A percentile compares a stretch with the other conserved stretches of the same genome.
Evolutionary conservation across 192 early-diverging fungal species (phyloP).

Genomic region (Backusella psychrophila): DNA sequence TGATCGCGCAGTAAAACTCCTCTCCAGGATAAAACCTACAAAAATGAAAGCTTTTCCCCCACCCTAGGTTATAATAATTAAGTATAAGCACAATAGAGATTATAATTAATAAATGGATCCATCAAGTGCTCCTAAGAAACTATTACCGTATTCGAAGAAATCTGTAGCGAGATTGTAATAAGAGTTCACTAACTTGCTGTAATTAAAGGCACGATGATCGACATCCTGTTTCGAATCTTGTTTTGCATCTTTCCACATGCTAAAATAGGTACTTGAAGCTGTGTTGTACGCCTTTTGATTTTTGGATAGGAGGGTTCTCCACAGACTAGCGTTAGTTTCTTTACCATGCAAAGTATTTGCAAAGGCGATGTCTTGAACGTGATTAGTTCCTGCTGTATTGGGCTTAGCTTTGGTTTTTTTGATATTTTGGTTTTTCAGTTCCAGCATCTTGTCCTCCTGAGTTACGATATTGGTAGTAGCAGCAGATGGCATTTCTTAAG

Average conservation of each 20-base stretch:
- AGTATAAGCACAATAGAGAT: neutral
- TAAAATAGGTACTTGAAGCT: slow-evolving; percentile 66
- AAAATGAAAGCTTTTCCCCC: slow-evolving; percentile 93
- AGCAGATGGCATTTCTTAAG: neutral
- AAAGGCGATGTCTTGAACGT: slow-evolving; percentile 48
- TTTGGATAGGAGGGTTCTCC: slow-evolving; percentile 54
- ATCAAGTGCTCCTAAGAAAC: neutral
- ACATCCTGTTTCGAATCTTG: slow-evolving; percentile 56
- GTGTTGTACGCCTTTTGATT: slow-evolving; percentile 60
- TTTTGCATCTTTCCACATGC: slow-evolving; percentile 61
- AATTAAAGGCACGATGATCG: slow-evolving; percentile 53
- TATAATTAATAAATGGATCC: neutral
- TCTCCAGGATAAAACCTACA: slow-evolving; percentile 74
- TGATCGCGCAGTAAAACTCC: slow-evolving; percentile 75
- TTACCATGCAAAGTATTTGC: slow-evolving; percentile 55
- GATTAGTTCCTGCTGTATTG: slow-evolving; percentile 20
- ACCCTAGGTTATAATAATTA: slow-evolving; percentile 47
- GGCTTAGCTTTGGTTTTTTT: slow-evolving; percentile 7
- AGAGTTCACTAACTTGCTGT: slow-evolving; percentile 73
- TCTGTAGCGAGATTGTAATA: slow-evolving; percentile 82
- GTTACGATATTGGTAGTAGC: neutral
- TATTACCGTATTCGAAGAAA: slow-evolving; percentile 66
- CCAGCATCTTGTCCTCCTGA: neutral
- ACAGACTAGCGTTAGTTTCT: slow-evolving; percentile 34
- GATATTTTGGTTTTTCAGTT: neutral